Conservation (phyloP, 2,329 filamentous ascomycete species). For the Colletotrichum sojae region DNA sequence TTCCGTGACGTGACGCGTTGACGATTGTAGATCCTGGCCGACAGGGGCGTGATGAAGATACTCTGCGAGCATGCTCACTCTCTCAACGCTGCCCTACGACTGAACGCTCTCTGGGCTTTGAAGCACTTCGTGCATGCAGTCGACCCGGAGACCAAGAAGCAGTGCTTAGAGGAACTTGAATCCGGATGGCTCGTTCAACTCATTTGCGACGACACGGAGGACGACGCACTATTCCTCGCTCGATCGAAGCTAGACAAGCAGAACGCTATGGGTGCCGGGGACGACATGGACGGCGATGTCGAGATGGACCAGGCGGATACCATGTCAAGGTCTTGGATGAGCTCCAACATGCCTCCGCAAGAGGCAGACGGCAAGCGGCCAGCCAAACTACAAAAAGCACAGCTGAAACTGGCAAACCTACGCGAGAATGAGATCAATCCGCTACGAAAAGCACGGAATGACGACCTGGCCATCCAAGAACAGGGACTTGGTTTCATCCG, state of each 20-base stretch:
- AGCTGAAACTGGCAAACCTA: conserved; percentile 64
- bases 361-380: conserved; percentile 48
- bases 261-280: conserved; percentile 44
- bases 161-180: conserved; percentile 82
- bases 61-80: conserved; percentile 90
- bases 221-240: conserved; percentile 61
- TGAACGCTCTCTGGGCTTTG: conserved; percentile 92
- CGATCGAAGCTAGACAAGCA: conserved; percentile 50
- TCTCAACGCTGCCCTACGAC: conserved; percentile 80
- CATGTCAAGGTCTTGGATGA: conserved; percentile 46
- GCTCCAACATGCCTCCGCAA: conserved; percentile 40
- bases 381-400: conserved; percentile 63
- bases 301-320: conserved; percentile 68
- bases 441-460: conserved; percentile 76
- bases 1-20: neutral
- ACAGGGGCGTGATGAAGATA: conserved; percentile 80
- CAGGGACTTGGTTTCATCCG: conserved; percentile 91
- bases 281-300: conserved; percentile 70
- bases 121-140: conserved; percentile 89
- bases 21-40: conserved; percentile 73
- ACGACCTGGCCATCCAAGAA: conserved; percentile 90
- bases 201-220: conserved; percentile 75
- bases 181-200: conserved; percentile 86
- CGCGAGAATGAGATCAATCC: conserved; percentile 79
- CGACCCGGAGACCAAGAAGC: conserved; percentile 79